phyloP scores from a whole-genome alignment of 2,329 filamentous ascomycete genomes.

The Exserohilum rostratum region DNA sequence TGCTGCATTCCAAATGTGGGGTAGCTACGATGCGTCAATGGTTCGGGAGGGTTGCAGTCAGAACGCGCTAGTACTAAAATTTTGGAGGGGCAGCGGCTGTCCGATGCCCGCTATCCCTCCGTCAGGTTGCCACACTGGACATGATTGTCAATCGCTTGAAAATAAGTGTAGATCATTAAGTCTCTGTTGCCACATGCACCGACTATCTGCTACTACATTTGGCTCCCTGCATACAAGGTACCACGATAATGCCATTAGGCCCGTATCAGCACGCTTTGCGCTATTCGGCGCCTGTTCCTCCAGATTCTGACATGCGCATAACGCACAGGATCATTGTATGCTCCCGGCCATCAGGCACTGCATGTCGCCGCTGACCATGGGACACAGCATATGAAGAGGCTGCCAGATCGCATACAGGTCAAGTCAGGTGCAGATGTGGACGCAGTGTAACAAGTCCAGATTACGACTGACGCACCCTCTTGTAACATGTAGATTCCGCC shows the following conservation, averaged over 20 bases:
- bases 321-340: neutral
- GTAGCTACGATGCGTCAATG: constrained; percentile 36
- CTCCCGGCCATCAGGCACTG: constrained; percentile 7
- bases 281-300: constrained; percentile 1
- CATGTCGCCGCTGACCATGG: constrained; percentile 8
- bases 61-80: constrained; percentile 34
- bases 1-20: constrained; percentile 39
- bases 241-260: constrained; percentile 10
- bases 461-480: neutral
- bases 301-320: constrained; percentile 13
- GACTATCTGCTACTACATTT: neutral
- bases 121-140: neutral
- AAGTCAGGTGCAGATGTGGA: constrained; percentile 5
- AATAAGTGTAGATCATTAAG: neutral
- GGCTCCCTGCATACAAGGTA: constrained; percentile 8
- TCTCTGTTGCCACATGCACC: no score
- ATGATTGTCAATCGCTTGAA: neutral
- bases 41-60: constrained; percentile 16
- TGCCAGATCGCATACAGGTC: neutral
- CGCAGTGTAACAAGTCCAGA: constrained; percentile 1
- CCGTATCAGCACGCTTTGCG: constrained; percentile 7
- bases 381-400: constrained; percentile 1
- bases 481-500: neutral
- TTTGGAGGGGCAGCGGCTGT: constrained; percentile 26
- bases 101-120: neutral